Evolutionary conservation across 805 yeast genomes (phyloP), one percentile per base, ranked within the genome.

Genomic region (Starmerella potacharoeniae): DNA sequence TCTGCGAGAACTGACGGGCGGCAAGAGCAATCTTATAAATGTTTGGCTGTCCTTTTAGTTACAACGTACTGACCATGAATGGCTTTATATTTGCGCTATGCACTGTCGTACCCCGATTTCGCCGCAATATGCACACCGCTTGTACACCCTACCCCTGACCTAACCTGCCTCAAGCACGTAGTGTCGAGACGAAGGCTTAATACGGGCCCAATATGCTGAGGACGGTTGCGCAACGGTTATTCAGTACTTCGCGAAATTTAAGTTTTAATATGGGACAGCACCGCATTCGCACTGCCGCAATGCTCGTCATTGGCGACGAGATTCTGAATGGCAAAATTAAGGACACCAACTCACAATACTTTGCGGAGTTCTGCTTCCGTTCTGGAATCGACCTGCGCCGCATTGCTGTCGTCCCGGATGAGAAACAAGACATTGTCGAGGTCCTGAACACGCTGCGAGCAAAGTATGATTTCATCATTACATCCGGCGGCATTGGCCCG

Each of bases 261-360:
- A 46, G 31, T 10, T 44, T 44, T 13, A 30, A 8, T 2, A 44
- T 44, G 48, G 40, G 34, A 11, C 30, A 35, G 16, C 51, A 28
- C 35, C 33, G 51, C 9, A 35, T 48, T 28, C 51, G 51, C 7
- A 63, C 62, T 13, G 68, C 66, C 2, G 68, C 66, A 14, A 62
- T 65, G 52, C 60, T 79, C 52, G 80, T 83, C 44, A 88, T 88
- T 51, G 96, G 96, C 5, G 96, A 88, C 68, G 96, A 88, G 69
- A 84, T 88, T 2, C 76, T 88, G 55, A 88, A 86, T 61, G 95
- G 95, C 6, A 88, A 88, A 69, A 86, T 88, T 58, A 69, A 74
- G 5, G 96, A 88, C 64, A 79, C 91, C 1, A 88, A 88, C 67
- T 84, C 95, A 7, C 72, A 77, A 58, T 78, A 71, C 63, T 86